phyloP scores from a whole-genome alignment of 2,329 filamentous ascomycete genomes.

The Monosporascus sp. region DNA sequence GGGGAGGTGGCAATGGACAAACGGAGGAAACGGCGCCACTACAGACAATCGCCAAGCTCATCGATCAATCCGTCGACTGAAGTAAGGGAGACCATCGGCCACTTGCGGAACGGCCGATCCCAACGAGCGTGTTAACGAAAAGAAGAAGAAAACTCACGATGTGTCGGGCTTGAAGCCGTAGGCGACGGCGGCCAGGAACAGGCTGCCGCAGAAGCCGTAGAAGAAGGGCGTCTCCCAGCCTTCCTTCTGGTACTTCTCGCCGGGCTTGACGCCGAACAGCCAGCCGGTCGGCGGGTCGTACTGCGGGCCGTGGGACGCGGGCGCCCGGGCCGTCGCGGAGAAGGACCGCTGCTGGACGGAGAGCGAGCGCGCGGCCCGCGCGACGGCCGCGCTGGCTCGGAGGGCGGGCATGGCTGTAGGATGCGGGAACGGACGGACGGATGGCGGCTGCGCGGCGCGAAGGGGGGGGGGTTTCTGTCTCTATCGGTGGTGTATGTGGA shows the following conservation, averaged over 20 bases:
- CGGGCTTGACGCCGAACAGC: constrained; percentile 91
- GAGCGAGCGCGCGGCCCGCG: constrained; percentile 25
- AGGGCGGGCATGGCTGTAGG: constrained; percentile 21
- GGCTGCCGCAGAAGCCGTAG: constrained; percentile 76
- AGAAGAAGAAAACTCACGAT: constrained; percentile 62
- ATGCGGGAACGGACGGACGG: not conserved
- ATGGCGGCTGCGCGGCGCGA: not conserved
- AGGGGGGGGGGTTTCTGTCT: not conserved
- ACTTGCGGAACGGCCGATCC: too few relatives aligned
- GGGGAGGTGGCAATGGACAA: not conserved
- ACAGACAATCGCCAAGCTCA: too few relatives aligned
- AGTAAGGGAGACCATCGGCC: constrained; percentile 1
- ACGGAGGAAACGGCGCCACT: not conserved
- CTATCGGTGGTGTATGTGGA: too few relatives aligned
- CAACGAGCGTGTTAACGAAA: not conserved
- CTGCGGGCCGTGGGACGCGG: constrained; percentile 61
- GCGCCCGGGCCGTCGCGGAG: constrained; percentile 38
- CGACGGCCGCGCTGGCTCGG: constrained; percentile 20
- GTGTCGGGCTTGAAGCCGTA: constrained; percentile 98
- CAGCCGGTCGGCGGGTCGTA: constrained; percentile 89
- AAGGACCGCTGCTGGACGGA: constrained; percentile 32
- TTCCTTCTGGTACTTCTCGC: constrained; percentile 92
- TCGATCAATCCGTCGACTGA: not conserved
- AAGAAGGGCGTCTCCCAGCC: constrained; percentile 89
- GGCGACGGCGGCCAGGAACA: constrained; percentile 68